phyloP scores from a whole-genome alignment of 1,139 yeast species.

The Yamadazyma trypodendri region DNA sequence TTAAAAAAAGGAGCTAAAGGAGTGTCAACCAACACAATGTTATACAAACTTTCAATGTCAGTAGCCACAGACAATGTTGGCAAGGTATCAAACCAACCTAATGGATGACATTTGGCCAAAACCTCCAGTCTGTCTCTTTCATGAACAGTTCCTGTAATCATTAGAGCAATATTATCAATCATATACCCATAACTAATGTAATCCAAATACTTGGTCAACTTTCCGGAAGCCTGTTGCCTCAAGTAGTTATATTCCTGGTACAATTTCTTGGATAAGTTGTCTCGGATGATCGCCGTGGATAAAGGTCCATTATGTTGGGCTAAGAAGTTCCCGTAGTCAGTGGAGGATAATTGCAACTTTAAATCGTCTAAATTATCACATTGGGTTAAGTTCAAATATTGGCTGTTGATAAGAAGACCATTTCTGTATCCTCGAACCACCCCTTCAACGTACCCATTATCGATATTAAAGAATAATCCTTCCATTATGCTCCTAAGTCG shows the following conservation, averaged over 20 bases:
- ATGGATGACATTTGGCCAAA: conserved; percentile 86
- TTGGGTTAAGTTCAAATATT: conserved; percentile 89
- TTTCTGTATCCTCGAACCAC: conserved; percentile 91
- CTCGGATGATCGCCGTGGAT: conserved; percentile 81
- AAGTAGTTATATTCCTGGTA: conserved; percentile 84
- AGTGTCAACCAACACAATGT: conserved; percentile 93
- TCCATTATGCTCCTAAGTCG: conserved; percentile 18
- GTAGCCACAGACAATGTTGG: conserved; percentile 95
- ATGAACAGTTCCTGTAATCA: conserved; percentile 96
- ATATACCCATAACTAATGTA: conserved; percentile 92
- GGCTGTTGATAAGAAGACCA: conserved; percentile 73
- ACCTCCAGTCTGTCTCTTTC: conserved; percentile 89
- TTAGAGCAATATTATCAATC: conserved; percentile 95
- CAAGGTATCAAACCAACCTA: conserved; percentile 97
- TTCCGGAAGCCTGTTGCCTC: conserved; percentile 79
- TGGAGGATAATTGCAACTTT: conserved; percentile 88
- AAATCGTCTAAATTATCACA: conserved; percentile 94
- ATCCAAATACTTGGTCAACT: conserved; percentile 79
- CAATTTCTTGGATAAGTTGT: conserved; percentile 69
- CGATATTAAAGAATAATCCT: conserved; percentile 63
- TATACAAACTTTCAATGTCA: conserved; percentile 87
- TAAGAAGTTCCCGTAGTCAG: conserved; percentile 91
- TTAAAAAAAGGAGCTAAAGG: conserved; percentile 97
- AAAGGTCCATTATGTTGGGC: conserved; percentile 80
- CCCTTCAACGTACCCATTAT: conserved; percentile 90